Evolutionary conservation across 129 eudicot species (phyloP).

Genomic region (Chrysanthemum makinoi): DNA sequence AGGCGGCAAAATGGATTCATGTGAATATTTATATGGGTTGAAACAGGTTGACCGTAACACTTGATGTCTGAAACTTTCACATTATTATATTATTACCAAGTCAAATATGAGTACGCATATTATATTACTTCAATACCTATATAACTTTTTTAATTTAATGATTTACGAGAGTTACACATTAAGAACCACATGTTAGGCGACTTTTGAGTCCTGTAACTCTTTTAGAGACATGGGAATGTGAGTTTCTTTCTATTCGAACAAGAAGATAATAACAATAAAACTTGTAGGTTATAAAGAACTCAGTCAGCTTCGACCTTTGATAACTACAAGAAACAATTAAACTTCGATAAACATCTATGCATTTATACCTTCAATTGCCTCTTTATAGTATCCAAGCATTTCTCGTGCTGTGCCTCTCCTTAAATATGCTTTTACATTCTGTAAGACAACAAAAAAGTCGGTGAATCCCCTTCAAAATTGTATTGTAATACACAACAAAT

Average conservation of each 20-base stretch:
- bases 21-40: too few relatives aligned
- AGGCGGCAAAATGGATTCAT: neutral
- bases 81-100: too few relatives aligned
- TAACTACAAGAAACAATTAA: neutral
- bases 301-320: neutral
- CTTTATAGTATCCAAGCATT: constrained; percentile 79
- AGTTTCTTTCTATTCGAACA: neutral
- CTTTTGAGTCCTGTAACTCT: neutral
- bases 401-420: constrained; percentile 95
- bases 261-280: too few relatives aligned
- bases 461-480: constrained; percentile 1
- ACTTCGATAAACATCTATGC: neutral
- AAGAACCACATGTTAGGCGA: too few relatives aligned
- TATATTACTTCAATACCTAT: too few relatives aligned
- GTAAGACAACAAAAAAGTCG: constrained; percentile 21
- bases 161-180: too few relatives aligned
- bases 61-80: too few relatives aligned
- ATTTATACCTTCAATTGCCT: constrained; percentile 71
- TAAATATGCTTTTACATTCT: constrained; percentile 84
- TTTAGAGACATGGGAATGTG: constrained; percentile 11
- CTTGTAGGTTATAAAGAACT: neutral
- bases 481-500: neutral
- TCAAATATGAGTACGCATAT: too few relatives aligned
- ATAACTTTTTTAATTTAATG: too few relatives aligned
- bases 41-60: too few relatives aligned